These are phyloP conservation scores for Penicillium angulare DNA, from an alignment of 495 filamentous ascomycete species.

Conservation along the genomic window DNA sequence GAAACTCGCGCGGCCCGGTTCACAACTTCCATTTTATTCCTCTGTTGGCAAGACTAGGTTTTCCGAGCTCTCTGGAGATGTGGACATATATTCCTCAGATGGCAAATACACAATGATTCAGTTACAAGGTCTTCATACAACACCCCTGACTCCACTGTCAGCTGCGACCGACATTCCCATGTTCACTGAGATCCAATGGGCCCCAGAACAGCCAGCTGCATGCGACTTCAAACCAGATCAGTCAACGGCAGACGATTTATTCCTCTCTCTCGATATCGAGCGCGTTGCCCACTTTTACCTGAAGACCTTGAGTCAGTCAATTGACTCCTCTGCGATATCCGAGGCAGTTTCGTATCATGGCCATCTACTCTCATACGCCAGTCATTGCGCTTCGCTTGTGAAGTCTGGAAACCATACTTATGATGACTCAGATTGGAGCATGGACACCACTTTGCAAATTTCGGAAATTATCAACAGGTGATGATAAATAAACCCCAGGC, in stretches of 20 bases:
- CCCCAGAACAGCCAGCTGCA: conserved; percentile 9
- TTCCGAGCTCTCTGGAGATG: conserved; percentile 24
- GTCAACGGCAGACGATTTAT: neutral
- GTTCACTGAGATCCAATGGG: conserved; percentile 23
- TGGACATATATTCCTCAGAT: conserved; percentile 19
- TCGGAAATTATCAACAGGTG: conserved; percentile 29
- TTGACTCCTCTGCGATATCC: neutral
- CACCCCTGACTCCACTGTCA: conserved; percentile 20
- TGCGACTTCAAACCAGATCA: neutral
- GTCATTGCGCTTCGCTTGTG: conserved; percentile 10
- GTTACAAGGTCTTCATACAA: conserved; percentile 26
- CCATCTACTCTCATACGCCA: conserved; percentile 16
- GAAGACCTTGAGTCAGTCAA: conserved; percentile 5
- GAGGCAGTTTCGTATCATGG: conserved; percentile 3
- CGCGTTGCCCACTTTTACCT: conserved; percentile 21
- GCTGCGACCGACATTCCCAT: conserved; percentile 17
- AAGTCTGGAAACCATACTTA: conserved; percentile 12
- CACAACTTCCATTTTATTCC: conserved; percentile 16
- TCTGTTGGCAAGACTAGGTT: conserved; percentile 13
- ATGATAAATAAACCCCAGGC: neutral
- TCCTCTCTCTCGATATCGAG: conserved; percentile 11
- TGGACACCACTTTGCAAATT: conserved; percentile 34
- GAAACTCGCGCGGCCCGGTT: conserved; percentile 5
- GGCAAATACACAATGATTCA: conserved; percentile 18
- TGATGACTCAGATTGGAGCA: conserved; percentile 27